Evolutionary conservation across 2,329 filamentous ascomycete genomes (phyloP), one percentile per base, ranked within the genome.

Genomic region (Dendrostoma leiphaemia): DNA sequence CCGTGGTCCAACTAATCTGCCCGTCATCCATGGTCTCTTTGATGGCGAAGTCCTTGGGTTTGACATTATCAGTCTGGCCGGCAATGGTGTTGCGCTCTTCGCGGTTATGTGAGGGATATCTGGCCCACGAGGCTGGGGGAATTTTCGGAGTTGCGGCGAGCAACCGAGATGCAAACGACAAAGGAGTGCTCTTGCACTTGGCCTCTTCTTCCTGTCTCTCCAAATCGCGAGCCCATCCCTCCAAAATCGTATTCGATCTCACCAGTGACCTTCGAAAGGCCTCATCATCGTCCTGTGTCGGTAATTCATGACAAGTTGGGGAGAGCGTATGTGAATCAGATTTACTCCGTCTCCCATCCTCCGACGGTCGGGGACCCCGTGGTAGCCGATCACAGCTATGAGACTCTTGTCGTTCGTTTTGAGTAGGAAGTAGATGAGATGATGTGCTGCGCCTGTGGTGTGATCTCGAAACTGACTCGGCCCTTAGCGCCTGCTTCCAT

Each of bases 71-170:
- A 23, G 51, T 55, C 13, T 41, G 29, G 9, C 56, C 50, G 15
- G 64, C 64, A 31, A 57, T 45, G 31, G 56, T 63, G 23, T 62
- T 67, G 34, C 67, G 64, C 48, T 66, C 62, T 26, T 62, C 61
- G 28, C 66, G 62, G 4, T 61, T 66, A 29, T 67, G 61, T 3
- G 70, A 69, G 17, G 67, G 63, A 49, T 65, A 71, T 26, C 53
- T 69, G 9, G 70, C 60, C 71, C 71, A 73, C 7, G 69, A 64
- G 13, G 58, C 59, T 4, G 68, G 67, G 48, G 52, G 21, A 21
- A 44, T 50, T 6, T 32, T 50, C 8, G 31, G 31, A 9, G 24
- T 17, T 34, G 34, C 45, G 35, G n/a, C 26, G 51, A 28, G 9
- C 12, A 26, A n/a, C 17, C 29, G 45, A 1, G 40, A 17, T 10